Evolutionary conservation across 78 protist genomes (phyloP), one percentile per base, ranked within the genome.

Genomic region (Chrysochromulina tobinii): DNA sequence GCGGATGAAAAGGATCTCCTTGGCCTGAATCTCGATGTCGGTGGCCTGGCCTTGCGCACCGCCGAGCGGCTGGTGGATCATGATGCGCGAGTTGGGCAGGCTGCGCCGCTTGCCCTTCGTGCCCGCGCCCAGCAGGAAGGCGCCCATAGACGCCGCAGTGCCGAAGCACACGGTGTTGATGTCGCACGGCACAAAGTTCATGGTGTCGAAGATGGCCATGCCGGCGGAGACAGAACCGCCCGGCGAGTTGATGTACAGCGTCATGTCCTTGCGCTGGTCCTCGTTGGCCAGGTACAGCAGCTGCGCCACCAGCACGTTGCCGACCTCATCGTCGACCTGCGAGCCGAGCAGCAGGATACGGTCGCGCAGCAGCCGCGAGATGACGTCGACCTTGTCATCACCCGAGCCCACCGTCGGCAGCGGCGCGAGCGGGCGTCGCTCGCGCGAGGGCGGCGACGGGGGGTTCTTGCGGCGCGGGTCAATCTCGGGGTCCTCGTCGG

Each of bases 11-110:
- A 75, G 84, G 58, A 75, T 75, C 84, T 75, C 84, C 84, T 75
- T 75, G n/a, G 84, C 84, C 84, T 75, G 84, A n/a, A 75, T 75
- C 87, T 81, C 87, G 20, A 81, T 81, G 66, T 81, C 87, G n/a
- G 87, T 50, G 23, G 87, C 87, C 87, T 81, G 84, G 7, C 84
- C 84, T 58, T 75, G 84, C 84, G 84, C 84, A 38, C 84, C 84
- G 57, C 84, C 84, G 84, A 75, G 84, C 84, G 84, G 84, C 84
- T 75, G 84, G 57, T 75, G 84, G 84, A 75, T 75, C 84, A 75
- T 75, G 84, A 75, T 75, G 84, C 84, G 84, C 84, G 84, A 75
- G 84, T 75, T 75, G 12, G 84, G 84, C n/a, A 75, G 84, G 48
- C 48, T 20, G 59, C 84, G 84, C 14, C 84, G 84, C n/a, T 75